Evolutionary conservation across 495 filamentous ascomycete species (phyloP).

Genomic region (Penicillium malachiteum): DNA sequence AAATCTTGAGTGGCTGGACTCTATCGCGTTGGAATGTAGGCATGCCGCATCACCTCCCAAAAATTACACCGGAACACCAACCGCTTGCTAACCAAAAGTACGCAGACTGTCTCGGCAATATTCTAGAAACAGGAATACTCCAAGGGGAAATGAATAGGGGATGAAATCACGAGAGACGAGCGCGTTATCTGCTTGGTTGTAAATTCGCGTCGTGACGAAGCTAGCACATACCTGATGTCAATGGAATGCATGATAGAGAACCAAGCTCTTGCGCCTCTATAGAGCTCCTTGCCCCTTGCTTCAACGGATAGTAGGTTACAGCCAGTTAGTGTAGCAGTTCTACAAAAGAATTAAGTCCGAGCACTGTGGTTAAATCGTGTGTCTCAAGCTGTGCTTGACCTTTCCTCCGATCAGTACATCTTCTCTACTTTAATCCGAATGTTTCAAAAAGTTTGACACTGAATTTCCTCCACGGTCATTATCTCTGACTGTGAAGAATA

Average conservation of each 20-base stretch:
- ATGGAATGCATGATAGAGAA: slow-evolving; percentile 5
- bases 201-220: not conserved
- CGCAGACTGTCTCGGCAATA: not conserved
- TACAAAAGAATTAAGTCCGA: not conserved
- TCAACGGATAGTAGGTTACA: not conserved
- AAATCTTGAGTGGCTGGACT: no score
- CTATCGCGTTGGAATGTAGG: no score
- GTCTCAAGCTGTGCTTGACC: not conserved
- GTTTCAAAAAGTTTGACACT: not conserved
- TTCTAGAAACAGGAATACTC: not conserved
- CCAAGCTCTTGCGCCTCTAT: not conserved
- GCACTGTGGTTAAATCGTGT: not conserved
- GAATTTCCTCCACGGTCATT: slow-evolving; percentile 5
- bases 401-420: not conserved
- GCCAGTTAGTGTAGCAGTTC: not conserved
- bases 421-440: not conserved
- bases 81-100: not conserved
- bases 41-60: not conserved
- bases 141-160: no score
- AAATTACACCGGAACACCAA: not conserved
- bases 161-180: not conserved
- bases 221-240: slow-evolving; percentile 3
- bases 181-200: not conserved
- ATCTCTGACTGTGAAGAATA: slow-evolving; percentile 5
- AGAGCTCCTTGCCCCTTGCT: slow-evolving; percentile 2